Base-by-base conservation (phyloP, 352 stramenopile species). In the Globisporangium heterothallicum region DNA sequence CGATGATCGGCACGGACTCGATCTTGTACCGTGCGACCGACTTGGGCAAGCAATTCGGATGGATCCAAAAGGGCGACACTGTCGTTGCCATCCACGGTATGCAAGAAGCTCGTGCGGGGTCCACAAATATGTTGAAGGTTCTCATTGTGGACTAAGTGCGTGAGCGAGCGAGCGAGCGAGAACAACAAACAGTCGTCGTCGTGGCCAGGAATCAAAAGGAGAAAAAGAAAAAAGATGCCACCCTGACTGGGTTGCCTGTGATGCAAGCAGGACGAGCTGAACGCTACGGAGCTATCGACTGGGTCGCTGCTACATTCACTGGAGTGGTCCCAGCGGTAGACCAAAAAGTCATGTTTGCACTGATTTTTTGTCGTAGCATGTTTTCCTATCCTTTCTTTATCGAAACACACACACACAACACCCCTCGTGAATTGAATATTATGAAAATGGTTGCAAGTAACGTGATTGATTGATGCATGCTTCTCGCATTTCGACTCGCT, bases 91-190 rank as follows among this genome's bases (percentile, higher is more conserved):
- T 97, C 43, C 86, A 97, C 68, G 88, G 88, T 41, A 90, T 91
- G 69, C 72, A 91, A 58, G 88, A 97, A 57, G 87, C 86, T 9
- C 78, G 72, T 51, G 73, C 87, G 22, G 88, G 88, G 48, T 93
- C 84, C 25, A 96, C 87, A 56, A 96, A 97, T 70, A 94, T 94
- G 80, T 74, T 97, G 58, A 92, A 92, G 70, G 84, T 96, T 58
- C 74, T 94, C n/a, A 84, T 85, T 66, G 80, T 90, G 64, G 79
- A 91, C 41, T 94, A 89, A 77, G 49, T 24, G 8, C 12, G 3
- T n/a, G 30, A n/a, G 14, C n/a, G n/a, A n/a, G n/a, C n/a, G n/a
- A n/a, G n/a, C n/a, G n/a, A n/a, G 32, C 14, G 22, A 24, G 22
- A 19, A 12, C 6, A 18, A 30, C 7, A 24, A 35, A 16, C 29